Base-by-base conservation (phyloP, 2,329 filamentous ascomycete genomes). In the Tolypocladium inflatum region DNA sequence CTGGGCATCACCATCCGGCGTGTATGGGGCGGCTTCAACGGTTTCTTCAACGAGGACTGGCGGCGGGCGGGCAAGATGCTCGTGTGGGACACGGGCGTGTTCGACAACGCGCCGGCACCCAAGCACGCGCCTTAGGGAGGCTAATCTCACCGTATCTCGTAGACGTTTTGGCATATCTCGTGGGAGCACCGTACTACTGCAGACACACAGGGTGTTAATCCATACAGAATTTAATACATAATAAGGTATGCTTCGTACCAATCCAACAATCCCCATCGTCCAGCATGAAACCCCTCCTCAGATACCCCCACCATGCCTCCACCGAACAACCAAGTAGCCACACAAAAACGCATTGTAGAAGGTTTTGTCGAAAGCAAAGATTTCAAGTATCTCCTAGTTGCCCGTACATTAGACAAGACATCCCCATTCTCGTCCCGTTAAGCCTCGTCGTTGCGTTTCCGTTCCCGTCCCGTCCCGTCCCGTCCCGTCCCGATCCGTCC, bases 41-140 rank as follows among this genome's bases (percentile, higher is more conserved):
- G 82, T 13, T 71, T 83, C 54, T 86, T 85, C 67, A 83, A 82
- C 62, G 84, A 87, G 67, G 84, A 87, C 66, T 77, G 74, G 71
- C 74, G 83, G 57, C 76, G 84, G 58, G 68, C 73, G 2, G 84
- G 84, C 1, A 74, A 75, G 61, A 73, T 87, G 62, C 74, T 86
- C 35, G 81, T 87, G 21, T 87, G 84, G 84, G 78, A 82, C 51
- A 80, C 78, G 3, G 74, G 74, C 4, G 58, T 75, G 21, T 73
- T 72, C 54, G 58, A 61, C 19, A 60, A 63, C 15, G 51, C 53
- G 7, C 57, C 56, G 3, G 15, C 42, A 9, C 26, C 38, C 21
- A 17, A 17, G n/a, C 54, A 37, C 35, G 11, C 19, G 50, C 13
- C 19, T n/a, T 30, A 19, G 10, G 10, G 19, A 35, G 19, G n/a